These are phyloP conservation scores for Suillus weaverae DNA, from an alignment of 768 basidiomycete species.

Conservation along the genomic window DNA sequence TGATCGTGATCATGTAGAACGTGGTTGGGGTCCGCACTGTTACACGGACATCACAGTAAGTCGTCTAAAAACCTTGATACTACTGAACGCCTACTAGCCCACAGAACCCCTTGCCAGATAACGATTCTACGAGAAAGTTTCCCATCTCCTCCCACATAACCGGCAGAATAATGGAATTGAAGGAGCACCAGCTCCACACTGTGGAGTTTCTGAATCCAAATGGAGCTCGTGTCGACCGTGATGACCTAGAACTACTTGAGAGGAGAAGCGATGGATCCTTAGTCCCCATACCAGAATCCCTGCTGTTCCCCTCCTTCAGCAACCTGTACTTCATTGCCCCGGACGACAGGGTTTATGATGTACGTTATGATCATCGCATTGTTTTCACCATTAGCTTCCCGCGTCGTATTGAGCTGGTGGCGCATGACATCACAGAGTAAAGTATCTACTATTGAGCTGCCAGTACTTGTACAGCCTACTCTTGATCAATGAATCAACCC, in stretches of 20 bases:
- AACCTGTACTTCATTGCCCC: neutral
- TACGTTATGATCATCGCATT: neutral
- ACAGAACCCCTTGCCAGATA: neutral
- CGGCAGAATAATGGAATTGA: neutral
- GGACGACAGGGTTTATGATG: neutral
- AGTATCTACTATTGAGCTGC: neutral
- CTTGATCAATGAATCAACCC: too few relatives aligned
- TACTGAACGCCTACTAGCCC: neutral
- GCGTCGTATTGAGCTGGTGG: neutral
- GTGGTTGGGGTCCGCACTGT: neutral
- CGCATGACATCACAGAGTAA: neutral
- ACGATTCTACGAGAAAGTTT: neutral
- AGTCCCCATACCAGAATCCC: neutral
- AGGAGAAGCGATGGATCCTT: neutral
- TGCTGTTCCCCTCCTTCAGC: neutral
- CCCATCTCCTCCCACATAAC: neutral
- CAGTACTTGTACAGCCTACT: too few relatives aligned
- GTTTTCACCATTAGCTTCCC: neutral
- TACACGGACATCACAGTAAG: neutral
- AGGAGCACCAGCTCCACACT: neutral
- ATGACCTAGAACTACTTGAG: neutral
- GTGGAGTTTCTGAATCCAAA: neutral
- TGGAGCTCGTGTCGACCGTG: neutral
- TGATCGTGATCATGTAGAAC: neutral
- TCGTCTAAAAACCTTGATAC: neutral